These are phyloP conservation scores for Umbelopsis isabellina DNA, from an alignment of 192 early-diverging fungal genomes.

Conservation along the genomic window DNA sequence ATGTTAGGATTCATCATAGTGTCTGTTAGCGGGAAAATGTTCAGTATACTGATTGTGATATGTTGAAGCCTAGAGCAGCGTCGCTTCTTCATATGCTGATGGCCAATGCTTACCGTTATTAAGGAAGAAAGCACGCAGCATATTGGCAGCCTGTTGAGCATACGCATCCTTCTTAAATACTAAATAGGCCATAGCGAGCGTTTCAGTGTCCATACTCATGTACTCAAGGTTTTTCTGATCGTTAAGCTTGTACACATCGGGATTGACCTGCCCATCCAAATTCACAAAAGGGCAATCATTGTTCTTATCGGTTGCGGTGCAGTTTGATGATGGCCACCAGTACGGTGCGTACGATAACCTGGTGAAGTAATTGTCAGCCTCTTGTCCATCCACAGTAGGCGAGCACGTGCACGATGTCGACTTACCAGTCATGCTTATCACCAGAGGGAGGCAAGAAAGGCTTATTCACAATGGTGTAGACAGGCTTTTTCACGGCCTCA, in stretches of 20 bases:
- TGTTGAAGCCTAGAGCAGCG: not conserved
- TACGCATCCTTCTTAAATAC: not conserved
- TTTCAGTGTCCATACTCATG: not conserved
- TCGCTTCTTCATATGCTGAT: too few species aligned
- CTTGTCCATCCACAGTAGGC: too few species aligned
- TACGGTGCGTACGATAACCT: not conserved
- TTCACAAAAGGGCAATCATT: not conserved
- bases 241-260: conserved; percentile 6
- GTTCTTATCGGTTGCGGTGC: not conserved
- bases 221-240: not conserved
- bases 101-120: not conserved
- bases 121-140: not conserved
- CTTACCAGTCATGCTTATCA: not conserved
- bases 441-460: not conserved
- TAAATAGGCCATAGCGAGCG: not conserved
- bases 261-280: conserved; percentile 3
- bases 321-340: not conserved
- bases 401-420: not conserved
- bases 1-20: conserved; percentile 9
- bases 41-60: not conserved
- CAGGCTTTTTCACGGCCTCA: not conserved
- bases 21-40: not conserved
- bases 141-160: not conserved
- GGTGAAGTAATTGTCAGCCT: too few species aligned
- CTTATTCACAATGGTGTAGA: not conserved